Evolutionary conservation across 2,329 filamentous ascomycete species (phyloP).

Genomic region (Chrysoporthe cubensis): DNA sequence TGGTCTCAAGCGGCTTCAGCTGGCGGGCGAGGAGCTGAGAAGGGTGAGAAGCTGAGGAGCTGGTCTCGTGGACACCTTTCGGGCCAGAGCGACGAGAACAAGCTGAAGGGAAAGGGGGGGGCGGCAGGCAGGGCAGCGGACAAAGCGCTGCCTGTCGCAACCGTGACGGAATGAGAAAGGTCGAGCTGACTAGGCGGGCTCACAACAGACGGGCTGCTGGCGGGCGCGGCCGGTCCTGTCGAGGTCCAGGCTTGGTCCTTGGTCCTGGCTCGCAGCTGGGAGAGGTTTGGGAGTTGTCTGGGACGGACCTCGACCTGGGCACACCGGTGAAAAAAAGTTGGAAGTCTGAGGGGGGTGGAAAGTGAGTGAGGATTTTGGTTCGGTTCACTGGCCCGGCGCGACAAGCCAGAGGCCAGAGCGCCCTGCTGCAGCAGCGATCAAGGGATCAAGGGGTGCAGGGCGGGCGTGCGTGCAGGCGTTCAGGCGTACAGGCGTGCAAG

Average conservation of each 20-base stretch:
- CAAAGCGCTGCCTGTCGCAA: conserved; percentile 4
- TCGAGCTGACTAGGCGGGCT: neutral
- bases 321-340: neutral
- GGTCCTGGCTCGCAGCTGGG: neutral
- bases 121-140: neutral
- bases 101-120: conserved; percentile 2
- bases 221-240: neutral
- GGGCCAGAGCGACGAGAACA: neutral
- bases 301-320: neutral
- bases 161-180: neutral
- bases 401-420: neutral
- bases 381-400: conserved; percentile 2
- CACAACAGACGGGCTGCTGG: conserved; percentile 8
- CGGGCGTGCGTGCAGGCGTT: too few relatives aligned
- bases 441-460: neutral
- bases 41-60: too few relatives aligned
- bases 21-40: neutral
- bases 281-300: neutral
- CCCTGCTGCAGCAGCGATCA: conserved; percentile 6
- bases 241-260: neutral
- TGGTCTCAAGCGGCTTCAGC: neutral
- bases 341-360: neutral
- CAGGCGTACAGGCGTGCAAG: too few relatives aligned
- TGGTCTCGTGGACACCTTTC: neutral
- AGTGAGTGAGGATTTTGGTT: conserved; percentile 4